A percentile compares a stretch with the other conserved stretches of the same genome.
These are phyloP conservation scores for Rhazya stricta DNA, from an alignment of 257 asterid genomes.

Conservation along the genomic window DNA sequence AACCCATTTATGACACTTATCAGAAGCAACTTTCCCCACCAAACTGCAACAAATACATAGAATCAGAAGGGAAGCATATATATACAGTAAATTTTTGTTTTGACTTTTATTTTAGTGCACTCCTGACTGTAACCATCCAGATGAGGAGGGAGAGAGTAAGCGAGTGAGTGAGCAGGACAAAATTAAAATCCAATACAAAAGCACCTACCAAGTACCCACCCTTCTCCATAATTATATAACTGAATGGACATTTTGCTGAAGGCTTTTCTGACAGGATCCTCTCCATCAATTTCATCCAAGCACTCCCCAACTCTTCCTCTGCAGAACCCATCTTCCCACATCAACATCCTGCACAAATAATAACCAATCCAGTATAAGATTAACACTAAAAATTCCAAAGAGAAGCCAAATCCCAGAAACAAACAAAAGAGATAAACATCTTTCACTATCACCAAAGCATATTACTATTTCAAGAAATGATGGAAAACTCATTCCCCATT, in stretches of 20 bases:
- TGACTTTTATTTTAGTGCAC: not conserved
- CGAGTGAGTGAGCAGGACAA: slow-evolving; percentile 25
- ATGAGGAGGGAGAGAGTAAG: slow-evolving; percentile 10
- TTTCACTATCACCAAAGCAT: not conserved
- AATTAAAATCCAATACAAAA: slow-evolving; percentile 43
- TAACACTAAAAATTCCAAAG: slow-evolving; percentile 10
- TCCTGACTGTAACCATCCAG: slow-evolving; percentile 5
- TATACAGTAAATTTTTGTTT: slow-evolving; percentile 19
- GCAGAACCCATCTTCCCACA: slow-evolving; percentile 99
- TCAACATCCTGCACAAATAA: slow-evolving; percentile 78
- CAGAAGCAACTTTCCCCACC: slow-evolving; percentile 99
- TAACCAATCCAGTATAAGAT: slow-evolving; percentile 8
- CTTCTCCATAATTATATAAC: slow-evolving; percentile 99
- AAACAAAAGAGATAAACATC: not conserved
- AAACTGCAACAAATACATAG: slow-evolving; percentile 66
- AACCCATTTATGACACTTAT: slow-evolving; percentile 99
- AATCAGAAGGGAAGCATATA: slow-evolving; percentile 25
- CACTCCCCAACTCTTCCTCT: slow-evolving; percentile 75
- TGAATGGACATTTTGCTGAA: slow-evolving; percentile 99
- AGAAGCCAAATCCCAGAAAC: slow-evolving; percentile 11
- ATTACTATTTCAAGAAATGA: not conserved
- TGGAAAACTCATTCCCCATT: not conserved
- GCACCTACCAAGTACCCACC: slow-evolving; percentile 99
- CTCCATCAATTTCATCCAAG: slow-evolving; percentile 83
- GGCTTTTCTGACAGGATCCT: slow-evolving; percentile 87